phyloP scores from a whole-genome alignment of 331 rosid genomes.

The Quercus tomentella region DNA sequence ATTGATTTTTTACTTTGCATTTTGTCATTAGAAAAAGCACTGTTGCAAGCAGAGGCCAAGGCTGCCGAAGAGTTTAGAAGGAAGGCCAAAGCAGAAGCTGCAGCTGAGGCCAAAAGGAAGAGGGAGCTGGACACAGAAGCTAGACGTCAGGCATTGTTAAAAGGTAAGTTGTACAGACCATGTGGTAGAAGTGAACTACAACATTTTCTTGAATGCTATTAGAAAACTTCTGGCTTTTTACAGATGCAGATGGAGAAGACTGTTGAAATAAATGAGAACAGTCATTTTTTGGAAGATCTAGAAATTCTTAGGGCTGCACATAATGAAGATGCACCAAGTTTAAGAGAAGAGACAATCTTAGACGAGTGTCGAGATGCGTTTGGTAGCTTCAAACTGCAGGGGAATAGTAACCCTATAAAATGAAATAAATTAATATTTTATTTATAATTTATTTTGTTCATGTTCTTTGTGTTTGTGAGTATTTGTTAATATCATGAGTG shows the following conservation, averaged over 20 bases:
- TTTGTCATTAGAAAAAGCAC: constrained; percentile 64
- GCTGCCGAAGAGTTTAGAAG: constrained; percentile 88
- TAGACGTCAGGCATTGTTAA: constrained; percentile 71
- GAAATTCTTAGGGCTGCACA: constrained; percentile 63
- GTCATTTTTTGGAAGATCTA: constrained; percentile 74
- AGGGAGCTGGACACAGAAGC: constrained; percentile 84
- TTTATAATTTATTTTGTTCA: too few species aligned
- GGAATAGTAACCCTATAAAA: constrained; percentile 40
- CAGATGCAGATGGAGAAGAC: constrained; percentile 75
- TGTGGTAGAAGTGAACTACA: not conserved
- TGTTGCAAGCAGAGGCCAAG: constrained; percentile 77
- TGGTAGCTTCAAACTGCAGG: constrained; percentile 60
- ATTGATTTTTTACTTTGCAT: not conserved
- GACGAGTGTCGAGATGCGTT: constrained; percentile 42
- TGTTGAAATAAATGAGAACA: constrained; percentile 73
- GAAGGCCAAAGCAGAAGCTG: constrained; percentile 69
- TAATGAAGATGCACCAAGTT: constrained; percentile 43
- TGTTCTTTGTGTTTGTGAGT: too few species aligned
- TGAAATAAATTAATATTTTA: too few species aligned
- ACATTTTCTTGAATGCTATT: constrained; percentile 12
- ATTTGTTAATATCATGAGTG: too few species aligned
- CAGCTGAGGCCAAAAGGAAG: constrained; percentile 63
- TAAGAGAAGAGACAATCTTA: constrained; percentile 47
- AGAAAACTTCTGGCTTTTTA: not conserved
- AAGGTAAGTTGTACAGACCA: constrained; percentile 35